These are phyloP conservation scores for Lactifluus subvellereus DNA, from an alignment of 768 basidiomycete species.

Conservation along the genomic window DNA sequence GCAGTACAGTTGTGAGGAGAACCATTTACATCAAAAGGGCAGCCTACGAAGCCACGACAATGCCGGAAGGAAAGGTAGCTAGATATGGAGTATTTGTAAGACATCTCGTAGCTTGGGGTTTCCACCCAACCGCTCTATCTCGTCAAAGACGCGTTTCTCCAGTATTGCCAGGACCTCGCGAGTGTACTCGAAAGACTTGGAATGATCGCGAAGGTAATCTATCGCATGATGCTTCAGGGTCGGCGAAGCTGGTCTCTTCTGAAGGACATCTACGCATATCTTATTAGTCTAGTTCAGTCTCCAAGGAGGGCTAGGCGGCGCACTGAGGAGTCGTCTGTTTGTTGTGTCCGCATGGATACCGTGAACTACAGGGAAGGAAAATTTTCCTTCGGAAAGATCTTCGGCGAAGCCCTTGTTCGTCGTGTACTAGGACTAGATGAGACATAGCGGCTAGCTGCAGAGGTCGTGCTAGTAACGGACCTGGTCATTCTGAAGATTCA, in stretches of 20 bases:
- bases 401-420: slow-evolving; percentile 86
- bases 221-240: slow-evolving; percentile 80
- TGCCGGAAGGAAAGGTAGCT: not conserved
- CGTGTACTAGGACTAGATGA: slow-evolving; percentile 51
- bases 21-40: not conserved
- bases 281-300: not conserved
- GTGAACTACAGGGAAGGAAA: slow-evolving; percentile 94
- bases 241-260: slow-evolving; percentile 77
- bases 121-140: slow-evolving; percentile 72
- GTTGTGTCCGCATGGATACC: slow-evolving; percentile 72
- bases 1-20: not conserved
- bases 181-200: slow-evolving; percentile 86
- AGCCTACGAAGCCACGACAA: not conserved
- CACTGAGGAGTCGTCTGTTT: slow-evolving; percentile 81
- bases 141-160: slow-evolving; percentile 58
- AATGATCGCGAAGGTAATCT: slow-evolving; percentile 65
- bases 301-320: slow-evolving; percentile 29
- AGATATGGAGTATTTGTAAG: slow-evolving; percentile 41
- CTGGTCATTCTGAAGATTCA: slow-evolving; percentile 87
- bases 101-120: slow-evolving; percentile 57
- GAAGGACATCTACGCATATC: slow-evolving; percentile 66
- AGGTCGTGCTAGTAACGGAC: slow-evolving; percentile 35
- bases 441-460: not conserved
- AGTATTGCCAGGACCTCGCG: slow-evolving; percentile 58
- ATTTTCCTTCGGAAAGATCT: slow-evolving; percentile 94